Conservation (phyloP, 2,329 filamentous ascomycete genomes). For the Lecanicillium sp. region DNA sequence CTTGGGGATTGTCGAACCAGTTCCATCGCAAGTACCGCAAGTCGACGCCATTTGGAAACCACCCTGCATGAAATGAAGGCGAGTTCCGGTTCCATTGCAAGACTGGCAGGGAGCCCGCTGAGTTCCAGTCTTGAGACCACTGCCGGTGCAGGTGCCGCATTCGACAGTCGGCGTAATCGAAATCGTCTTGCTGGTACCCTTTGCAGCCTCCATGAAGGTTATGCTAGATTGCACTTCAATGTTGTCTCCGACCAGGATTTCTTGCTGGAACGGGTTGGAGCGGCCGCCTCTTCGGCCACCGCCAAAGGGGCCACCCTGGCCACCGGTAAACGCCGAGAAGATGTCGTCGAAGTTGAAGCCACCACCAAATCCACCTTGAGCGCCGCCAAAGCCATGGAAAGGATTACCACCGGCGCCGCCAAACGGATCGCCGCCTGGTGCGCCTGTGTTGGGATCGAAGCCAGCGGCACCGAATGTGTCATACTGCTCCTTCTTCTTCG, state of each 20-base stretch:
- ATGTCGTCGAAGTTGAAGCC: conserved; percentile 96
- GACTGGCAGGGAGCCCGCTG: conserved; percentile 65
- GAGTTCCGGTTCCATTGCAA: conserved; percentile 80
- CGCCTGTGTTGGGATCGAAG: conserved; percentile 69
- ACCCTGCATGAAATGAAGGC: conserved; percentile 82
- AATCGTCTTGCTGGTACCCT: conserved; percentile 83
- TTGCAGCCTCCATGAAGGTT: conserved; percentile 92
- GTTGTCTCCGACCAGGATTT: conserved; percentile 86
- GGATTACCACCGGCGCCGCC: conserved; percentile 56
- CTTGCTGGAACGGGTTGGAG: conserved; percentile 60
- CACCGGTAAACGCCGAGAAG: conserved; percentile 74
- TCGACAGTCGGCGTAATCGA: conserved; percentile 72
- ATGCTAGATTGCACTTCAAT: conserved; percentile 93
- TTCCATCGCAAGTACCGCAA: conserved; percentile 73
- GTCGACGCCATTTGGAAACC: conserved; percentile 96
- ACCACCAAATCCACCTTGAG: conserved; percentile 62
- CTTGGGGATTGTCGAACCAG: conserved; percentile 66
- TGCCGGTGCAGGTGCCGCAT: conserved; percentile 78
- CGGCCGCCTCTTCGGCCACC: conserved; percentile 44
- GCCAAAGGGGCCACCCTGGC: conserved; percentile 46
- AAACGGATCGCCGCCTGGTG: conserved; percentile 52
- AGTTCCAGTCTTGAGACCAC: conserved; percentile 74
- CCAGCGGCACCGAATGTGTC: conserved; percentile 85
- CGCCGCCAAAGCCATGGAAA: conserved; percentile 51
- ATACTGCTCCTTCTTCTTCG: conserved; percentile 86